These are phyloP conservation scores for Verticillium klebahnii DNA, from an alignment of 2,329 filamentous ascomycete species.

Conservation along the genomic window DNA sequence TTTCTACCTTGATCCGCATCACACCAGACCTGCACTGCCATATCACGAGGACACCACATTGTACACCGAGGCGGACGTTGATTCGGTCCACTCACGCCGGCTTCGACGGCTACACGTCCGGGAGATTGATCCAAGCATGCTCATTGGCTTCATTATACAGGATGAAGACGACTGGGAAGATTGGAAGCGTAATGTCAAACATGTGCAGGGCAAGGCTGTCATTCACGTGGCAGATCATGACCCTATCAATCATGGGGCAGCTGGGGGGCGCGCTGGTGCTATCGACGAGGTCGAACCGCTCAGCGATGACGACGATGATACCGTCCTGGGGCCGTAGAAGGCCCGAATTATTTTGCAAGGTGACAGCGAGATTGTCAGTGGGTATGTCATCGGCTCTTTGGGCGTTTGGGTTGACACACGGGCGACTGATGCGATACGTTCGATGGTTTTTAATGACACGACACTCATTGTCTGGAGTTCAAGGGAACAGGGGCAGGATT, in stretches of 20 bases:
- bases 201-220: constrained; percentile 76
- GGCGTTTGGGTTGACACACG: constrained; percentile 9
- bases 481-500: not conserved
- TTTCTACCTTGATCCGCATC: constrained; percentile 94
- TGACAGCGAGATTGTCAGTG: not conserved
- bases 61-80: constrained; percentile 69
- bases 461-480: not conserved
- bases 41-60: constrained; percentile 51
- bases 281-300: constrained; percentile 88
- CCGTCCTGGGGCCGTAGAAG: constrained; percentile 21
- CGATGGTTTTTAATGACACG: no score
- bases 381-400: not conserved
- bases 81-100: constrained; percentile 82
- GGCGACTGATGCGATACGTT: not conserved
- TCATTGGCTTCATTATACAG: constrained; percentile 86
- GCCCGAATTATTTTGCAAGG: not conserved
- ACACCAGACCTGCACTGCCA: constrained; percentile 71
- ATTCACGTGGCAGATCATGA: constrained; percentile 77
- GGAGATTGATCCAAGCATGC: constrained; percentile 97
- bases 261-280: constrained; percentile 61
- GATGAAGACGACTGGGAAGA: constrained; percentile 77
- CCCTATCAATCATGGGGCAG: constrained; percentile 47
- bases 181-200: constrained; percentile 73
- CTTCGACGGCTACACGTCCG: constrained; percentile 77
- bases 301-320: constrained; percentile 62